phyloP scores from a whole-genome alignment of 1,284 basidiomycete species.

The Cutaneotrichosporon sp. region DNA sequence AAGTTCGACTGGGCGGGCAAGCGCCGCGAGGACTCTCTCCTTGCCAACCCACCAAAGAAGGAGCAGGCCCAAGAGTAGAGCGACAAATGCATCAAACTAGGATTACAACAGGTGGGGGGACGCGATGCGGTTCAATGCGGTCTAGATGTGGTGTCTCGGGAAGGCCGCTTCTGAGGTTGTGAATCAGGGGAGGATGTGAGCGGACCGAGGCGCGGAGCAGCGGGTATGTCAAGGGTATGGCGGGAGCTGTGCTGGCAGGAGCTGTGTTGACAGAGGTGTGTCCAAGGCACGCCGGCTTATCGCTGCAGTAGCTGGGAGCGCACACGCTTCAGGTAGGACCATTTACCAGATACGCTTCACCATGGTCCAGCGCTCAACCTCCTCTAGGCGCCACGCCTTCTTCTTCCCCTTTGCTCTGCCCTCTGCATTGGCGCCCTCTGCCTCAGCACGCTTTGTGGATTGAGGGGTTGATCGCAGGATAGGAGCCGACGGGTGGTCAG shows the following conservation, averaged over 20 bases:
- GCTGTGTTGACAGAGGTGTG: neutral
- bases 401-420: conserved; percentile 51
- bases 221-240: too few relatives aligned
- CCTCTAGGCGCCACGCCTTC: conserved; percentile 70
- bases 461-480: neutral
- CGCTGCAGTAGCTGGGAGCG: neutral
- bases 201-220: too few relatives aligned
- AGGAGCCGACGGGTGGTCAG: conserved; percentile 51
- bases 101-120: conserved; percentile 20
- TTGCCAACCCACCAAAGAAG: conserved; percentile 26
- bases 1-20: conserved; percentile 51
- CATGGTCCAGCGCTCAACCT: conserved; percentile 89
- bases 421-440: conserved; percentile 58
- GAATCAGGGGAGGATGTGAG: too few relatives aligned
- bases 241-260: neutral
- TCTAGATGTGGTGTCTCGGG: neutral
- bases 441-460: conserved; percentile 2
- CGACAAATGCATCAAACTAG: conserved; percentile 20
- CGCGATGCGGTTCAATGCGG: conserved; percentile 3
- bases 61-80: conserved; percentile 22
- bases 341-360: conserved; percentile 82
- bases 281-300: neutral
- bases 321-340: neutral
- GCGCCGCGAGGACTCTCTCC: conserved; percentile 37
- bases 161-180: too few relatives aligned